These are phyloP conservation scores for Platismatia glauca DNA, from an alignment of 495 filamentous ascomycete species.

Conservation along the genomic window DNA sequence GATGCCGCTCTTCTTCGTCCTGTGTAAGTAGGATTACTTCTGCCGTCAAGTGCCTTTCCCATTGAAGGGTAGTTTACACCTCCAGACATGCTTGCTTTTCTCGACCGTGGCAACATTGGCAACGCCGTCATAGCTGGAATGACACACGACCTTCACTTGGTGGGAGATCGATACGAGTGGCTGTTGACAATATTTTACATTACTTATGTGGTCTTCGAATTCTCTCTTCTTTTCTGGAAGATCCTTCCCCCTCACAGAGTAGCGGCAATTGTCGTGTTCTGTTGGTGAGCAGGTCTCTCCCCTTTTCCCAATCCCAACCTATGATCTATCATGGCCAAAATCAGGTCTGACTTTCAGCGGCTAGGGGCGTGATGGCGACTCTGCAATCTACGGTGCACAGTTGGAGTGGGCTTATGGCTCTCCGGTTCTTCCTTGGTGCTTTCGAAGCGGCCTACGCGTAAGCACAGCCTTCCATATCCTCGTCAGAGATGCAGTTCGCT, in stretches of 20 bases:
- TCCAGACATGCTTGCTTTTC: not conserved
- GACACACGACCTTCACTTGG: slow-evolving; percentile 12
- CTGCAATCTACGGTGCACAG: slow-evolving; percentile 40
- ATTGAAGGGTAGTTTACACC: not conserved
- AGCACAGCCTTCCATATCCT: not conserved
- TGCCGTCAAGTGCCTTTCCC: not conserved
- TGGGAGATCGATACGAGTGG: slow-evolving; percentile 40
- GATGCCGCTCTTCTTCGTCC: slow-evolving; percentile 31
- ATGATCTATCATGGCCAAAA: not conserved
- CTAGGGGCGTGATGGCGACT: slow-evolving; percentile 35
- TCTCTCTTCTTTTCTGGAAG: slow-evolving; percentile 12
- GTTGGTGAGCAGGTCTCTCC: slow-evolving; percentile 6
- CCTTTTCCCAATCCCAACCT: not conserved
- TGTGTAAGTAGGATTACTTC: slow-evolving; percentile 16
- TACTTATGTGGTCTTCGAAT: slow-evolving; percentile 32
- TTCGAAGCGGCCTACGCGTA: slow-evolving; percentile 53
- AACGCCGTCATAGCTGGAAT: slow-evolving; percentile 37
- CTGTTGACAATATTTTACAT: slow-evolving; percentile 55
- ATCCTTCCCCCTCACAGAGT: slow-evolving; percentile 15
- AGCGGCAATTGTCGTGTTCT: slow-evolving; percentile 14
- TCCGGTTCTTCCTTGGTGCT: slow-evolving; percentile 45
- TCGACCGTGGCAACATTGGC: slow-evolving; percentile 34
- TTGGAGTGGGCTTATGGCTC: slow-evolving; percentile 42
- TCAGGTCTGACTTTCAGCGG: not conserved
- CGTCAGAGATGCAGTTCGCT: not conserved